Base-by-base conservation (phyloP, 2,329 filamentous ascomycete species). In the Fusarium sp. region DNA sequence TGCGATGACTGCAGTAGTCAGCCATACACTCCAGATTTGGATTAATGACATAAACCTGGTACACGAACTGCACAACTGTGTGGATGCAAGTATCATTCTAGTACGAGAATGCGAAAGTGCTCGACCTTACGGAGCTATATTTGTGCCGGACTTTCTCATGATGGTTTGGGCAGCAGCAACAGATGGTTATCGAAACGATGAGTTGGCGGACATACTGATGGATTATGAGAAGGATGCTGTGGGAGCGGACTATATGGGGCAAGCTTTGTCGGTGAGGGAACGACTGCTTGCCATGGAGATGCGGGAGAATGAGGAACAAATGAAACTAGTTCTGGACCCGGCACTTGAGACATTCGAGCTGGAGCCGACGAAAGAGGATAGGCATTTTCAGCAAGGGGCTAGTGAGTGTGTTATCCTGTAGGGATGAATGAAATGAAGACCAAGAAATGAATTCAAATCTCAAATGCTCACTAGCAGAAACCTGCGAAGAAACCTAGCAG, bases 191-290 rank as follows among this genome's bases (percentile, higher is more conserved):
- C 43, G 57, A 2, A 54, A 45, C 1, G 45, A 42, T 2, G 57
- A 72, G n/a, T 25, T 73, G n/a, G 37, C 50, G 9, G 36, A 35
- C 3, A 29, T 72, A 14, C 4, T 73, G 1, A 4, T 56, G 13
- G 69, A 72, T 13, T 73, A 65, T n/a, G 49, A 73, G 6, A 55
- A 47, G 0, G 71, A 73, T 13, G 42, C 63, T 1, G 39, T 64
- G 1, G 71, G 70, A 0, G 58, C 58, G 0, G 58, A 68, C 7
- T 73, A 64, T n/a, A 7, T 73, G 15, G 46, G 37, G 0, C 68
- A 73, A 5, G 71, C 69, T 10, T 31, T 58, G 11, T 36, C 33
- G 1, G 37, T 66, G 1, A 66, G 57, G n/a, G 41, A 46, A 15
- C 43, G 57, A 2, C 53, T 72, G 1, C 33, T 70, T 17, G 39